A percentile compares a stretch with the other conserved stretches of the same genome.
These are phyloP conservation scores for Bacidia rubella DNA, from an alignment of 495 filamentous ascomycete genomes.

Conservation along the genomic window DNA sequence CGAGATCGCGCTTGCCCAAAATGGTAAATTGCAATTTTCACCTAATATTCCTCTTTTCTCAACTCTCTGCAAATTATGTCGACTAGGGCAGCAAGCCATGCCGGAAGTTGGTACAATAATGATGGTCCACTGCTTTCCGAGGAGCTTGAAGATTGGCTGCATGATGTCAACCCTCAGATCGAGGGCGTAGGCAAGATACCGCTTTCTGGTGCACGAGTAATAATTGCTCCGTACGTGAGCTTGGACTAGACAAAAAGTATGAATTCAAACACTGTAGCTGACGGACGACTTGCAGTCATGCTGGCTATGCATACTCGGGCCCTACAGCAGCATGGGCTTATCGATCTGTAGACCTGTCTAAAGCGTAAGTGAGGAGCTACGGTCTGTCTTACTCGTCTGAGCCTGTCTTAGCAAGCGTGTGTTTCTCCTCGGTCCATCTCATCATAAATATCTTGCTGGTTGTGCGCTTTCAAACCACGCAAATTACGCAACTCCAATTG, in stretches of 20 bases:
- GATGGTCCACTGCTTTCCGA: slow-evolving; percentile 41
- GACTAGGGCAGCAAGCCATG: slow-evolving; percentile 53
- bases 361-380: slow-evolving; percentile 39
- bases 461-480: slow-evolving; percentile 64
- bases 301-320: slow-evolving; percentile 91
- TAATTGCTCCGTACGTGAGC: slow-evolving; percentile 83
- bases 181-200: slow-evolving; percentile 48
- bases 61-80: slow-evolving; percentile 28
- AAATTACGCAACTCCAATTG: slow-evolving; percentile 75
- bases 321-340: slow-evolving; percentile 92
- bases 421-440: slow-evolving; percentile 89
- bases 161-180: slow-evolving; percentile 51
- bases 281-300: slow-evolving; percentile 50
- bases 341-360: slow-evolving; percentile 71
- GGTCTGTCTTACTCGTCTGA: neutral
- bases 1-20: neutral
- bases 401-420: slow-evolving; percentile 55
- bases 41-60: neutral
- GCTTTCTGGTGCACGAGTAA: slow-evolving; percentile 62
- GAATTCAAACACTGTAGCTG: neutral
- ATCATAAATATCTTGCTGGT: slow-evolving; percentile 66
- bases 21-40: neutral
- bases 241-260: slow-evolving; percentile 12
- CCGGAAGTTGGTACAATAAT: slow-evolving; percentile 78
- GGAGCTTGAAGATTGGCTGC: slow-evolving; percentile 72